Conservation (phyloP, 2,329 filamentous ascomycete genomes). For the Clarireedia sp. region DNA sequence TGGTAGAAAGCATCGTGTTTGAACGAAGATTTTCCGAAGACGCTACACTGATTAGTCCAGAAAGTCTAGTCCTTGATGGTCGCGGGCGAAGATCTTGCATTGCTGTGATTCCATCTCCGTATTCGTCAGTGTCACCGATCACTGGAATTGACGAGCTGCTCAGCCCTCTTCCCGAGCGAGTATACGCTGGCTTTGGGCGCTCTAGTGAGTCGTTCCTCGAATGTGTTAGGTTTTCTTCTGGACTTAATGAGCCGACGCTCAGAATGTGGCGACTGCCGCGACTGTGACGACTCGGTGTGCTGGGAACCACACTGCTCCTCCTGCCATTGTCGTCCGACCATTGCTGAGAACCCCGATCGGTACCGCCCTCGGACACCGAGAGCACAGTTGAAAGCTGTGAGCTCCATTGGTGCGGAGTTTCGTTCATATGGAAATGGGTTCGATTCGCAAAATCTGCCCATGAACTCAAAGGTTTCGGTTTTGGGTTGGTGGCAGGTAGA, state of each 20-base stretch:
- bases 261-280: constrained; percentile 41
- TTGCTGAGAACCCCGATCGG: constrained; percentile 39
- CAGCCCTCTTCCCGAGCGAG: constrained; percentile 29
- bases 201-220: constrained; percentile 36
- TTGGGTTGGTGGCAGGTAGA: constrained; percentile 17
- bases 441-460: constrained; percentile 27
- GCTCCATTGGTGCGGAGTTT: constrained; percentile 52
- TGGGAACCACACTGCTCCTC: constrained; percentile 41
- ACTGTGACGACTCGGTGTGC: constrained; percentile 43
- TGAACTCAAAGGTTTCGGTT: constrained; percentile 25
- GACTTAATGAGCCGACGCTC: constrained; percentile 46
- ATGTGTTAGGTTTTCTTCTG: constrained; percentile 18
- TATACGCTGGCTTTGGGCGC: constrained; percentile 39
- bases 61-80: constrained; percentile 47
- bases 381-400: constrained; percentile 56
- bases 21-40: constrained; percentile 35
- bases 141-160: constrained; percentile 35
- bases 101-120: constrained; percentile 56
- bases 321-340: constrained; percentile 35
- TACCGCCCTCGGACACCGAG: constrained; percentile 51
- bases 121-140: constrained; percentile 52
- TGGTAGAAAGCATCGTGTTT: constrained; percentile 27
- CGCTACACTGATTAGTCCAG: constrained; percentile 40
- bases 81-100: constrained; percentile 45
- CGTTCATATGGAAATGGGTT: constrained; percentile 36